A percentile compares a stretch with the other conserved stretches of the same genome.
phyloP scores from a whole-genome alignment of 352 stramenopile genomes.

The Globisporangium orthogonon region DNA sequence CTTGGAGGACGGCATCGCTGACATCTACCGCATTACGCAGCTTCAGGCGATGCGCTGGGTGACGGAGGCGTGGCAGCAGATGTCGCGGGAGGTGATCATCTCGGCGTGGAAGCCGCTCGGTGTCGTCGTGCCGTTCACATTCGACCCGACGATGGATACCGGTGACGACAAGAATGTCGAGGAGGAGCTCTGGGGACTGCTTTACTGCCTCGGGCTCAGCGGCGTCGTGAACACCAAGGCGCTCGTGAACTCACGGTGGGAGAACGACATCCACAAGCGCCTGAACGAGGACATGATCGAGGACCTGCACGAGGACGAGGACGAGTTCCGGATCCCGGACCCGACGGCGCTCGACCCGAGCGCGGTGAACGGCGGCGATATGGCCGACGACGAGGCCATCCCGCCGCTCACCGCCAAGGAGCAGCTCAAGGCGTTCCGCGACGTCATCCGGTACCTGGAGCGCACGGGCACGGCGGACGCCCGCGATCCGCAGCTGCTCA shows the following conservation, averaged over 20 bases:
- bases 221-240: constrained; percentile 85
- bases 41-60: constrained; percentile 86
- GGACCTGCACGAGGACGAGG: constrained; percentile 72
- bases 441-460: constrained; percentile 83
- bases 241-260: constrained; percentile 83
- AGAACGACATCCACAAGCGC: constrained; percentile 87
- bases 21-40: constrained; percentile 81
- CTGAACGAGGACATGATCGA: constrained; percentile 87
- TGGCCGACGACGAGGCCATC: constrained; percentile 30
- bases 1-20: constrained; percentile 63
- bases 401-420: constrained; percentile 62
- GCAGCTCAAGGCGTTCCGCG: constrained; percentile 80
- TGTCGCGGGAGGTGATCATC: constrained; percentile 67
- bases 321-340: constrained; percentile 78
- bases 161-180: constrained; percentile 82
- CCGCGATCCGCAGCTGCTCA: constrained; percentile 64
- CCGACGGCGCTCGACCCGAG: constrained; percentile 24
- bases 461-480: constrained; percentile 58
- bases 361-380: constrained; percentile 1
- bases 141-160: constrained; percentile 45
- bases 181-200: constrained; percentile 77
- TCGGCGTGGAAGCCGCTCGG: constrained; percentile 76
- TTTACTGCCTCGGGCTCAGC: constrained; percentile 83
- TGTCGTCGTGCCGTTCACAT: constrained; percentile 48
- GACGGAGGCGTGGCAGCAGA: constrained; percentile 78